Base-by-base conservation (phyloP, 345 rosid genomes). In the Durio zibethinus region DNA sequence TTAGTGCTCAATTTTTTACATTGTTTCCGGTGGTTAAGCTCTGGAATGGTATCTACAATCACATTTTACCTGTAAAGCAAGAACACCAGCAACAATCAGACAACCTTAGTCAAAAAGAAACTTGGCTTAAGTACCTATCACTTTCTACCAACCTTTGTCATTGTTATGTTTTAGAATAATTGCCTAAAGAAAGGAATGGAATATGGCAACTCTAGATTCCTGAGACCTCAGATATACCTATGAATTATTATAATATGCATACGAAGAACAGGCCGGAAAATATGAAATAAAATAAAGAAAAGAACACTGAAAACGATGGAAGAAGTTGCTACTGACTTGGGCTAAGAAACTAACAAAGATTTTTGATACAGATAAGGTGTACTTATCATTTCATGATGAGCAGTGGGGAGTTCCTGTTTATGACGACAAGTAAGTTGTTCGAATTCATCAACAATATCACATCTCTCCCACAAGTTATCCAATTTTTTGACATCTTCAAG, bases 391-490 rank as follows among this genome's bases (percentile, higher is more conserved):
- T 87, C 99, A 96, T 79, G 99, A 96, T 33, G 97, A 96, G 59
- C 85, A 85, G 75, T 96, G 99, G 99, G 99, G 99, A 62, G 97
- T 91, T 77, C 97, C 99, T 1, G 90, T 91, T 59, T 96, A 93
- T 62, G 98, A 96, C 67, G 99, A 96, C 79, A 86, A 85, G 99
- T 94, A 90, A 85, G 94, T 78, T 40, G 23, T 74, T 64, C 10
- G 10, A 20, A 56, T 62, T 72, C 25, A 74, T 21, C 14, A 15
- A 52, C 2, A 48, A 47, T 3, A 15, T 35, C 31, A 52, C 35
- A 31, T 31, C 42, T 16, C 25, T 27, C n/a, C 5, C 27, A 23
- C 54, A 80, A 36, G 10, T 65, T 47, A 15, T 31, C 29, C 25
- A 35, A 12, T 20, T 33, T 21, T 0, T 56, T 54, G 1, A 20